These are phyloP conservation scores for Pelargonium cotyledonis DNA, from an alignment of 441 rosid species.

Conservation along the genomic window DNA sequence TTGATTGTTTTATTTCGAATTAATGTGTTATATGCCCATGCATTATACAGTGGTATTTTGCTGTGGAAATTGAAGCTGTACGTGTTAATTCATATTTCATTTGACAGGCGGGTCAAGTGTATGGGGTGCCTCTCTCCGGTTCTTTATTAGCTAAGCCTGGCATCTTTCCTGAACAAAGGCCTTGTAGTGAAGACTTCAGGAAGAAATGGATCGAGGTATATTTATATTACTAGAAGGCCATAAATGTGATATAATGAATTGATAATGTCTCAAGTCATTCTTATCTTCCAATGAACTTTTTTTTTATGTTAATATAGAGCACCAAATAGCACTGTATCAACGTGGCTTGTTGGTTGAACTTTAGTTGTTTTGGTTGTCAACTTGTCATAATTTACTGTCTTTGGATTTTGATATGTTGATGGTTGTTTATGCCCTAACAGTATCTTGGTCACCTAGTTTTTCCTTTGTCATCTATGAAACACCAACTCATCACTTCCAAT, in stretches of 20 bases:
- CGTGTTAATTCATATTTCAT: conserved; percentile 11
- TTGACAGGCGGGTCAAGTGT: conserved; percentile 95
- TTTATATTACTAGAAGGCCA: neutral
- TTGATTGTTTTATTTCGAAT: neutral
- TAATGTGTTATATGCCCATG: neutral
- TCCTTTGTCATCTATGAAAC: neutral
- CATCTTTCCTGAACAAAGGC: conserved; percentile 74
- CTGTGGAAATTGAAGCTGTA: conserved; percentile 19
- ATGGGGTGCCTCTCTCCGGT: conserved; percentile 88
- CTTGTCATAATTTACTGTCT: too few species aligned
- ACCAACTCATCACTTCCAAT: too few species aligned
- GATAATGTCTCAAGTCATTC: neutral
- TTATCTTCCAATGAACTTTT: neutral
- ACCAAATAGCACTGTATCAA: too few species aligned
- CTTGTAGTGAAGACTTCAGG: conserved; percentile 77
- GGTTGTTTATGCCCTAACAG: too few species aligned
- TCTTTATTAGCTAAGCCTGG: conserved; percentile 69
- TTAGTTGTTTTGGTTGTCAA: too few species aligned
- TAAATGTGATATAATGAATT: neutral
- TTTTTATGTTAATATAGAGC: too few species aligned
- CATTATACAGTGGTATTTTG: neutral
- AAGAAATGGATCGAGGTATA: conserved; percentile 97
- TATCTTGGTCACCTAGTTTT: neutral
- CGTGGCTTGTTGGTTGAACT: too few species aligned
- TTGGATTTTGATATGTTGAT: too few species aligned